Evolutionary conservation across 768 basidiomycete genomes (phyloP).

Genomic region (Mycena pura): DNA sequence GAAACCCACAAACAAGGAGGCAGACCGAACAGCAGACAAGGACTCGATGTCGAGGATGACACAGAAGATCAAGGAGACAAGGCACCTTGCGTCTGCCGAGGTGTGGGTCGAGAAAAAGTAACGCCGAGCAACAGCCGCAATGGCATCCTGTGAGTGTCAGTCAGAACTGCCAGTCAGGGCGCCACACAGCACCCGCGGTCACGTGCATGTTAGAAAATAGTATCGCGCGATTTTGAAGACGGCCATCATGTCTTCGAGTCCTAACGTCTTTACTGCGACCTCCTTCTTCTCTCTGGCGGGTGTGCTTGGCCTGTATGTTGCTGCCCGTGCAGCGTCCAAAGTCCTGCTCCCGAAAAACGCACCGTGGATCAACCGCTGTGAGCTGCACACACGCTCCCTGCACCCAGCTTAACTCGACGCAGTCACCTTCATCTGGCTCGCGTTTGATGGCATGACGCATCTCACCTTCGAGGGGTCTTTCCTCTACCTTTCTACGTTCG

Average conservation of each 20-base stretch:
- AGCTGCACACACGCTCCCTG: neutral
- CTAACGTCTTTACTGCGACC: constrained; percentile 57
- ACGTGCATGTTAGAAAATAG: neutral
- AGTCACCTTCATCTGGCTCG: constrained; percentile 77
- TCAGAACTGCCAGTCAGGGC: too few relatives aligned
- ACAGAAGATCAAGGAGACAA: constrained; percentile 20
- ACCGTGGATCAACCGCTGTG: constrained; percentile 63
- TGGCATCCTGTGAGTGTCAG: too few relatives aligned
- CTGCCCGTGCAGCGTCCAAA: constrained; percentile 62
- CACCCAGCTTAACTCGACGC: too few relatives aligned
- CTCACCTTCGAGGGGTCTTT: constrained; percentile 83
- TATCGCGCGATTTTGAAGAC: neutral
- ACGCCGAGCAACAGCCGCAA: constrained; percentile 10
- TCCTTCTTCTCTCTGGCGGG: constrained; percentile 70
- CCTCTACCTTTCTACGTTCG: constrained; percentile 78
- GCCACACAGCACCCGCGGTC: too few relatives aligned
- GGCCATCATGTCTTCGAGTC: constrained; percentile 6
- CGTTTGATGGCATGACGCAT: constrained; percentile 83
- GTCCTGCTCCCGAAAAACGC: constrained; percentile 68
- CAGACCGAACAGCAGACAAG: neutral
- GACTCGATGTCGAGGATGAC: neutral
- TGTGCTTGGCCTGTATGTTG: constrained; percentile 55
- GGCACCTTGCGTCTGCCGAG: neutral
- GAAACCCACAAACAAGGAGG: too few relatives aligned
- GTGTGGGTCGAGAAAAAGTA: neutral